Evolutionary conservation across 1,139 yeast species (phyloP).

Genomic region (Pichia sp.): DNA sequence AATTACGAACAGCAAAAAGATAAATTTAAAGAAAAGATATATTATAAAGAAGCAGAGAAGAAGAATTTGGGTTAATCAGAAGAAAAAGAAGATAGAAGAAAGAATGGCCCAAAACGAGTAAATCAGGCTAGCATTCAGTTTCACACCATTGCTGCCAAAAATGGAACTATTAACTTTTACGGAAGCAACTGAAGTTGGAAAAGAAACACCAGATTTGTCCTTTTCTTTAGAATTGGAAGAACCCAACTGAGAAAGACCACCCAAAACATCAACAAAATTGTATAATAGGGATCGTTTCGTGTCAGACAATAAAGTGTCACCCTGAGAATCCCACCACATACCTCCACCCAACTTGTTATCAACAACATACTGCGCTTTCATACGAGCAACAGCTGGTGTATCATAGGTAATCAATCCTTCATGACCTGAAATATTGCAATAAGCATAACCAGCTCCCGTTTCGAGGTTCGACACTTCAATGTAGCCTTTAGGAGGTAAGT

Average conservation of each 20-base stretch:
- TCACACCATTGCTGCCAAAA: background rate
- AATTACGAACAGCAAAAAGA: too few relatives aligned
- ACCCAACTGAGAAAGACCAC: conserved; percentile 22
- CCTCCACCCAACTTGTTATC: conserved; percentile 62
- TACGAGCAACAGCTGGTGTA: conserved; percentile 40
- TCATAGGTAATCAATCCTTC: conserved; percentile 58
- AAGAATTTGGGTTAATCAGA: too few relatives aligned
- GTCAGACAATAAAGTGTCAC: conserved; percentile 38
- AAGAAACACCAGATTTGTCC: background rate
- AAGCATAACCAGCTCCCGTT: conserved; percentile 53
- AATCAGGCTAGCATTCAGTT: too few relatives aligned
- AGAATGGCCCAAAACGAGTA: too few relatives aligned
- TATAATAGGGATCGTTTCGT: conserved; percentile 31
- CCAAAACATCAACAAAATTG: conserved; percentile 35
- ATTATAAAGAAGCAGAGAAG: too few relatives aligned
- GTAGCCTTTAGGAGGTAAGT: conserved; percentile 18
- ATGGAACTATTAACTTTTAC: background rate
- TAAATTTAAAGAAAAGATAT: too few relatives aligned
- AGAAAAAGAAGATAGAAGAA: too few relatives aligned
- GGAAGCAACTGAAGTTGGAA: background rate
- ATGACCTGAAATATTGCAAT: conserved; percentile 19
- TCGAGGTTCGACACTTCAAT: conserved; percentile 43
- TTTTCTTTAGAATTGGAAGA: too few relatives aligned
- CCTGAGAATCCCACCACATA: conserved; percentile 93
- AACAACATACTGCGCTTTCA: conserved; percentile 54